Conservation (phyloP, 2,329 filamentous ascomycete species). For the Trichoderma sp. region DNA sequence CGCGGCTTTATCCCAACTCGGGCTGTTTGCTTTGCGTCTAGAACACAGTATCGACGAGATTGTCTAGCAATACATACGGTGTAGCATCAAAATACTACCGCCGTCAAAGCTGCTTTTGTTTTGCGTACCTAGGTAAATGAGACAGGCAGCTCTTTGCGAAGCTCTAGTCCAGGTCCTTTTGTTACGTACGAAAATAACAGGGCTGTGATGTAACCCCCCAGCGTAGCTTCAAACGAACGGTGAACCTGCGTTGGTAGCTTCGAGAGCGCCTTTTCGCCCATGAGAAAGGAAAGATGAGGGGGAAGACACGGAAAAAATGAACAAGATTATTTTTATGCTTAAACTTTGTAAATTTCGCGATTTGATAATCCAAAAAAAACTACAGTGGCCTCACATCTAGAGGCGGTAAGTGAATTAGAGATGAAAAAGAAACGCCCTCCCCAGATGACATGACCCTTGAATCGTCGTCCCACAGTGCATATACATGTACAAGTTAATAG, state of each 20-base stretch:
- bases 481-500: conserved; percentile 4
- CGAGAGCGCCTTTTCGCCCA: not conserved
- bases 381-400: not conserved
- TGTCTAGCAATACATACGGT: not conserved
- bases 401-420: not conserved
- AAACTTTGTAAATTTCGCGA: not conserved
- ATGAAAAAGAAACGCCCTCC: conserved; percentile 2
- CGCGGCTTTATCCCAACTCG: too few relatives aligned
- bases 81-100: not conserved
- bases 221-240: not conserved
- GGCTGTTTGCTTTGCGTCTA: not conserved
- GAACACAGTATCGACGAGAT: not conserved
- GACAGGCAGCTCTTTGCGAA: not conserved
- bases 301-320: not conserved
- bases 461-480: conserved; percentile 3
- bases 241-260: not conserved
- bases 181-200: not conserved
- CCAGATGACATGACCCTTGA: not conserved
- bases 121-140: not conserved
- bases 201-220: not conserved
- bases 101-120: not conserved
- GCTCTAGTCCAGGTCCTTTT: not conserved
- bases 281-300: not conserved
- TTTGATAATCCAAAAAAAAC: not conserved
- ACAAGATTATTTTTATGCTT: not conserved